phyloP scores from a whole-genome alignment of 2,329 filamentous ascomycete genomes.

The Sporothrix pseudoabietina region DNA sequence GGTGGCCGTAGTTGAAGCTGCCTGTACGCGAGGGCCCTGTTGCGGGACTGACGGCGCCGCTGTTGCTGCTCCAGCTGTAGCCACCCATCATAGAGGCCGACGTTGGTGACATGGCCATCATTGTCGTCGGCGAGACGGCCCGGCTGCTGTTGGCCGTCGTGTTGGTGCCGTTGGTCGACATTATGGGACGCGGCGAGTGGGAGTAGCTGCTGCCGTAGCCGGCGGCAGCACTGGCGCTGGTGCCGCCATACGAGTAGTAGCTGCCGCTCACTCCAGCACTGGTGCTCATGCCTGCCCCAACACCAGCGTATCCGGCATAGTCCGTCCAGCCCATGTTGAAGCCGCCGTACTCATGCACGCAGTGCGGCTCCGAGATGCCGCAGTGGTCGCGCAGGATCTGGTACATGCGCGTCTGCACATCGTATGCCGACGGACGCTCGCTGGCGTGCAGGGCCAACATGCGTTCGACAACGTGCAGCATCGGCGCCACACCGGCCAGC shows the following conservation, averaged over 20 bases:
- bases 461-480: slow-evolving; percentile 55
- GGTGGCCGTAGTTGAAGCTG: slow-evolving; percentile 8
- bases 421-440: slow-evolving; percentile 55
- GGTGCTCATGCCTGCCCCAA: background rate
- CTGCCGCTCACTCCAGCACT: background rate
- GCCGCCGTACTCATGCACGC: slow-evolving; percentile 52
- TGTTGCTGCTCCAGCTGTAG: slow-evolving; percentile 27
- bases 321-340: slow-evolving; percentile 24
- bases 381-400: slow-evolving; percentile 54
- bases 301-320: slow-evolving; percentile 11
- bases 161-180: slow-evolving; percentile 7
- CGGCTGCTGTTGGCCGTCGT: slow-evolving; percentile 7
- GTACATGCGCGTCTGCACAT: slow-evolving; percentile 57
- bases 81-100: slow-evolving; percentile 4
- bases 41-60: slow-evolving; percentile 14
- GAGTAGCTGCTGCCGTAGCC: slow-evolving; percentile 9
- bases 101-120: slow-evolving; percentile 16
- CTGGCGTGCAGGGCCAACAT: slow-evolving; percentile 58
- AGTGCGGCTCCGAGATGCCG: slow-evolving; percentile 54
- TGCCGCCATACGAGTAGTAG: slow-evolving; percentile 27
- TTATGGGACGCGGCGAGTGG: background rate
- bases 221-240: background rate
- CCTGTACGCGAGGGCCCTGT: slow-evolving; percentile 2
- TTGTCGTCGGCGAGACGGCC: slow-evolving; percentile 5
- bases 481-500: slow-evolving; percentile 54